Conservation (phyloP, 768 basidiomycete species). For the Russula emetica region DNA sequence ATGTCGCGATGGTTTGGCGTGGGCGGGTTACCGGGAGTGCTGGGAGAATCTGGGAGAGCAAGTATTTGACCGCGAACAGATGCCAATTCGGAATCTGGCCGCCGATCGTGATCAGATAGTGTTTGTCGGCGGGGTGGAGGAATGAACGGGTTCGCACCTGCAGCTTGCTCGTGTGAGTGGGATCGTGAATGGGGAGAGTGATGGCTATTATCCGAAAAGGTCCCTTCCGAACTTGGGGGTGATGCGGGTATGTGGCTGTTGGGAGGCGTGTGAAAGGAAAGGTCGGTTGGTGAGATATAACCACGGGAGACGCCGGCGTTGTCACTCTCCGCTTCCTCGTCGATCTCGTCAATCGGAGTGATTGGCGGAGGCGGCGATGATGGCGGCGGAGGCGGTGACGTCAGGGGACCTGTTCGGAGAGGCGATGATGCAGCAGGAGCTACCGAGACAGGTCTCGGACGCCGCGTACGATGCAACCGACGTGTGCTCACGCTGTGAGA, state of each 20-base stretch:
- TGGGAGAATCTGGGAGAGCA: constrained; percentile 69
- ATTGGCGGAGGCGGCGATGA: constrained; percentile 62
- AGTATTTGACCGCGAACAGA: constrained; percentile 54
- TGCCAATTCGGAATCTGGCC: constrained; percentile 59
- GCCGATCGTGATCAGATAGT: constrained; percentile 65
- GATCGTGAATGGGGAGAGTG: constrained; percentile 50
- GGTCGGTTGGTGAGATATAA: constrained; percentile 61
- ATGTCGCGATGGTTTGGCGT: constrained; percentile 84
- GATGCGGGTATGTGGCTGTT: constrained; percentile 48
- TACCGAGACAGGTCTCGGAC: constrained; percentile 44
- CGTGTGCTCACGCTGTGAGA: constrained; percentile 46
- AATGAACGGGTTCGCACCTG: constrained; percentile 85
- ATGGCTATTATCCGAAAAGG: constrained; percentile 30
- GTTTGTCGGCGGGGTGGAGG: constrained; percentile 55
- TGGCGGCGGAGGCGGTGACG: constrained; percentile 39
- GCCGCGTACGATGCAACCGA: constrained; percentile 58
- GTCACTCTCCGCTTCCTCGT: constrained; percentile 52
- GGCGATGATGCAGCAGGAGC: constrained; percentile 59
- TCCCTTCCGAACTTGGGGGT: constrained; percentile 33
- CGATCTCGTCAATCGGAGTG: constrained; percentile 73
- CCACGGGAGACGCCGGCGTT: constrained; percentile 50
- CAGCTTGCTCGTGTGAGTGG: constrained; percentile 46
- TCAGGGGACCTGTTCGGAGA: constrained; percentile 49
- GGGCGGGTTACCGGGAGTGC: constrained; percentile 66
- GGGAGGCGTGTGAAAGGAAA: constrained; percentile 54